Percentiles rank a stretch among this genome's conserved stretches.
phyloP scores from a whole-genome alignment of 768 basidiomycete genomes.

The Mycena olivaceomarginata region DNA sequence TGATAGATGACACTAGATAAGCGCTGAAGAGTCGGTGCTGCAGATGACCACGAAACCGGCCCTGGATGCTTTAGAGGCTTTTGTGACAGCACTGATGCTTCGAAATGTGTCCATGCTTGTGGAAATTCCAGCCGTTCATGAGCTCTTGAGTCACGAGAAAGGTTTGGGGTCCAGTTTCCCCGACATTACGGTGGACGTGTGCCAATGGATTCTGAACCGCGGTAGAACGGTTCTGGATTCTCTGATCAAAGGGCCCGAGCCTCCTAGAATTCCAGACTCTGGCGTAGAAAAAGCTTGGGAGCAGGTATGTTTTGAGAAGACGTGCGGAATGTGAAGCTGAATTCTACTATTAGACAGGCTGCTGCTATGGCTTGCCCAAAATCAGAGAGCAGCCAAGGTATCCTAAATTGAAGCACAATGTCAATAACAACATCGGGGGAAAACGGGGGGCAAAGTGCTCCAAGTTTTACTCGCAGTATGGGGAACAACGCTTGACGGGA shows the following conservation, averaged over 20 bases:
- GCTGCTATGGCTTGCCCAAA: slow-evolving; percentile 43
- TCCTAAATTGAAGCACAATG: slow-evolving; percentile 35
- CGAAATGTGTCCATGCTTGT: not conserved
- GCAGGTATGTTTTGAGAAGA: not conserved
- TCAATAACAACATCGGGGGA: not conserved
- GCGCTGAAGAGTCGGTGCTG: slow-evolving; percentile 21
- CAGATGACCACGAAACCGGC: not conserved
- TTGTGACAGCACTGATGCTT: not conserved
- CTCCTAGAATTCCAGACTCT: too few species aligned
- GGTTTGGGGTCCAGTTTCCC: not conserved
- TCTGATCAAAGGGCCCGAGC: not conserved
- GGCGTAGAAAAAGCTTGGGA: slow-evolving; percentile 24
- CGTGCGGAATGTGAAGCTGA: not conserved
- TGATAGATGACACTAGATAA: not conserved
- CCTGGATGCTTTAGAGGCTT: not conserved
- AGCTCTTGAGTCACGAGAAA: not conserved
- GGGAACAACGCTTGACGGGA: slow-evolving; percentile 40
- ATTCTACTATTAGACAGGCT: slow-evolving; percentile 44
- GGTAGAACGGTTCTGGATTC: not conserved
- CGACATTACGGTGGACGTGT: not conserved
- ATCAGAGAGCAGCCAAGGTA: slow-evolving; percentile 39
- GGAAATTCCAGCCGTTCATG: slow-evolving; percentile 3
- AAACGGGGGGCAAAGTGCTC: slow-evolving; percentile 45
- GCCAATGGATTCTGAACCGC: slow-evolving; percentile 8
- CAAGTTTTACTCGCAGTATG: slow-evolving; percentile 46